Evolutionary conservation across 768 basidiomycete genomes (phyloP).

Genomic region (Tubosaeta brunneosetosa): DNA sequence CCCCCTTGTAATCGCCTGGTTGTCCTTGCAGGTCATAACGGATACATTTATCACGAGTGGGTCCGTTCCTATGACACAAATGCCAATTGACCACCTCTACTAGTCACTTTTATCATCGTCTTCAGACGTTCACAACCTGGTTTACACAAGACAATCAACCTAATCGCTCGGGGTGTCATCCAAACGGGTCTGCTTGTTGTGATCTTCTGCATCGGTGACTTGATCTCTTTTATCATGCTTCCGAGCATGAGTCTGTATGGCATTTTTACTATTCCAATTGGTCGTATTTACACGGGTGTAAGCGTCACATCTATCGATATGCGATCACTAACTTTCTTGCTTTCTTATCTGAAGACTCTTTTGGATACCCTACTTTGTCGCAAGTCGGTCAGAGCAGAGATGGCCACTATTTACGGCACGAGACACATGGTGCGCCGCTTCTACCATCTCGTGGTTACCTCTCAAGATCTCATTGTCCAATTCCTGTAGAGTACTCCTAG

Average conservation of each 20-base stretch:
- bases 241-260: conserved; percentile 30
- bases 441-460: too few relatives aligned
- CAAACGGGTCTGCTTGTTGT: conserved; percentile 52
- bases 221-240: conserved; percentile 37
- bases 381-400: neutral
- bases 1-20: conserved; percentile 44
- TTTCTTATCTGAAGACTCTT: conserved; percentile 3
- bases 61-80: neutral
- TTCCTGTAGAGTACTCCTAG: too few relatives aligned
- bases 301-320: conserved; percentile 9
- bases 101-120: conserved; percentile 25
- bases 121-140: conserved; percentile 42
- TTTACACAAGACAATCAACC: conserved; percentile 47
- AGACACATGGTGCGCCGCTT: neutral
- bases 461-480: too few relatives aligned
- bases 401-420: neutral
- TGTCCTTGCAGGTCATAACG: conserved; percentile 40
- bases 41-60: conserved; percentile 44
- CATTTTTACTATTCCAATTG: conserved; percentile 38
- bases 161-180: conserved; percentile 49
- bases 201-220: conserved; percentile 46
- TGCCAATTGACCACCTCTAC: neutral
- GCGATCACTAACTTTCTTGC: too few relatives aligned
- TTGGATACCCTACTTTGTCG: conserved; percentile 10
- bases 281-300: conserved; percentile 47